Base-by-base conservation (phyloP, 306 rosid species). In the Myrica gale region DNA sequence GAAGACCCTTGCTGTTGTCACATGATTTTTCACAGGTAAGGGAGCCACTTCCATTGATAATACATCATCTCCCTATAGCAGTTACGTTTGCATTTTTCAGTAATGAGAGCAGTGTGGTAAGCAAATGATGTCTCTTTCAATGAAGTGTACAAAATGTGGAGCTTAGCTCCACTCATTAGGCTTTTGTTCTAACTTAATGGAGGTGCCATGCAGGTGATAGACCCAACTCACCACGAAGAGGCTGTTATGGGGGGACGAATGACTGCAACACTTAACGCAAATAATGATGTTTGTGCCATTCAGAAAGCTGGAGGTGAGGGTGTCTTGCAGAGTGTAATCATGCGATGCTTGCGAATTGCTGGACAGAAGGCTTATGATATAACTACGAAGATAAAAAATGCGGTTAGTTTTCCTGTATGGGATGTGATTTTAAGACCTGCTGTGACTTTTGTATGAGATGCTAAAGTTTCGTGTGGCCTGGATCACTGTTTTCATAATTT, bases 41-140 rank as follows among this genome's bases (percentile, higher is more conserved):
- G 10, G 97, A 94, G 73, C 98, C 98, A 16, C 84, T 92, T 68
- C 96, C 97, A 42, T 82, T 94, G 86, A 92, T 88, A 68, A 68
- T 94, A 60, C 98, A 94, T 72, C 98, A 94, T 75, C 97, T 94
- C 61, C 98, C 98, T 4, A 81, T 94, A 67, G 98, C 98, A 66
- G 95, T 92, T 65, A 89, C 97, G 58, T 94, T 92, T 88, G 96
- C 90, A 39, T 94, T 92, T 84, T 87, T 94, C 87, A 83, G 93
- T 46, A 79, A 73, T 32, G 96, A 90, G 75, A 83, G 83, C 77
- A 80, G 86, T 21, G 67, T 89, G 90, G 98, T 94, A 89, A 11
- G 84, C 53, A 39, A 12, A 26, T 60, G 9, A 9, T 71, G 0
- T 32, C 63, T 68, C 52, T 58, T 19, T 61, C 11, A 45, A 43